These are phyloP conservation scores for Tillandsia fasciculata DNA, from an alignment of 176 grass and related monocot species.

Conservation along the genomic window DNA sequence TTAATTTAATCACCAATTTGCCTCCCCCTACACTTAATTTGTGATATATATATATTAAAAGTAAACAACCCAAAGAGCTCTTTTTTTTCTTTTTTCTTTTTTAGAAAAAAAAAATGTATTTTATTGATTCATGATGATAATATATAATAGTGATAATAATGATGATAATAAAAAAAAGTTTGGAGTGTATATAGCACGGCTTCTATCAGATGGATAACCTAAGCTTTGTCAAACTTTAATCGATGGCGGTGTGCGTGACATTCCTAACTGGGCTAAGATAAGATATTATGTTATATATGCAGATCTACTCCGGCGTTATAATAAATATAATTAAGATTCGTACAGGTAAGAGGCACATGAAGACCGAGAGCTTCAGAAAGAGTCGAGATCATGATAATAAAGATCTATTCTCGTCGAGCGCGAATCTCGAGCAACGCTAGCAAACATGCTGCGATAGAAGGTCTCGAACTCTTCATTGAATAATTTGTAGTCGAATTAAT, in stretches of 20 bases:
- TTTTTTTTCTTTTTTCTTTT: not conserved
- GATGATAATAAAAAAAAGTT: too few species aligned
- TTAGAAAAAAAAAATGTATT: constrained; percentile 18
- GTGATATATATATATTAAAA: too few species aligned
- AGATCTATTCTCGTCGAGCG: not conserved
- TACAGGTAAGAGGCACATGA: constrained; percentile 5
- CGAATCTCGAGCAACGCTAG: not conserved
- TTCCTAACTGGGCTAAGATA: constrained; percentile 33
- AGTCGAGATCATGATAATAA: not conserved
- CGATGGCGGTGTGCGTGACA: constrained; percentile 40
- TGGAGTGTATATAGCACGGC: constrained; percentile 18
- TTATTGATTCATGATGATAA: too few species aligned
- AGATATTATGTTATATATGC: not conserved
- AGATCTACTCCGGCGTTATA: not conserved
- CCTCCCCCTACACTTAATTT: constrained; percentile 20
- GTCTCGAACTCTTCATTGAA: not conserved
- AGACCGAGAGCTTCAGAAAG: not conserved
- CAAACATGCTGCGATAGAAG: not conserved
- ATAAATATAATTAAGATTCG: not conserved
- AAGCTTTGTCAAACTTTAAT: constrained; percentile 45
- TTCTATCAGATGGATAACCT: constrained; percentile 50
- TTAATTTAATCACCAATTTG: constrained; percentile 1
- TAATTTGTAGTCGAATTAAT: too few species aligned
- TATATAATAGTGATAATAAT: too few species aligned
- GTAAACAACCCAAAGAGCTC: too few species aligned